phyloP scores from a whole-genome alignment of 345 rosid species.

The Zanthoxylum bungeanum region DNA sequence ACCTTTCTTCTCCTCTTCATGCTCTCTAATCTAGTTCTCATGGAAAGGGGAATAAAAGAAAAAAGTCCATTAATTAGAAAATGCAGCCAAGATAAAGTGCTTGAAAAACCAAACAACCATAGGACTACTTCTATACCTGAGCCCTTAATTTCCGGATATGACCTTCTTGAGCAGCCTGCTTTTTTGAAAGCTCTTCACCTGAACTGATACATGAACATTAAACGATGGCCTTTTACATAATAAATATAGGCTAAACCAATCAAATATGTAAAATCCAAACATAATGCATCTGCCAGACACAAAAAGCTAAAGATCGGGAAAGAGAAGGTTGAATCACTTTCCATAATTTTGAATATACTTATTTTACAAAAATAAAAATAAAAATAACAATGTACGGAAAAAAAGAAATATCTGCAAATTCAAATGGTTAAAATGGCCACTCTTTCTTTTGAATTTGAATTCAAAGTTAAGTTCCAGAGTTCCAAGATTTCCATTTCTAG shows the following conservation, averaged over 20 bases:
- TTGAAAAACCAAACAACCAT: constrained; percentile 3
- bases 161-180: constrained; percentile 96
- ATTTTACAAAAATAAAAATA: too few species aligned
- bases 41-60: constrained; percentile 19
- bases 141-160: constrained; percentile 95
- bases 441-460: not conserved
- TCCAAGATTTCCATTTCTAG: not conserved
- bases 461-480: not conserved
- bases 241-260: not conserved
- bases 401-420: not conserved
- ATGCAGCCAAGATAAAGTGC: constrained; percentile 7
- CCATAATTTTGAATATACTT: not conserved
- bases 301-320: not conserved
- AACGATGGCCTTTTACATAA: not conserved
- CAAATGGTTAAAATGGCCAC: not conserved
- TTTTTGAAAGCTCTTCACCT: constrained; percentile 99
- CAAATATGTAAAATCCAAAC: not conserved
- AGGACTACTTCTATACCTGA: constrained; percentile 54
- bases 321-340: not conserved
- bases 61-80: not conserved
- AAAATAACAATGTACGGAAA: not conserved
- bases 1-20: constrained; percentile 98
- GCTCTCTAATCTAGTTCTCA: constrained; percentile 76
- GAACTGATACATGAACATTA: constrained; percentile 21
- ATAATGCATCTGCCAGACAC: not conserved